These are phyloP conservation scores for Keithomyces neogunnii DNA, from an alignment of 2,329 filamentous ascomycete genomes.

Conservation along the genomic window DNA sequence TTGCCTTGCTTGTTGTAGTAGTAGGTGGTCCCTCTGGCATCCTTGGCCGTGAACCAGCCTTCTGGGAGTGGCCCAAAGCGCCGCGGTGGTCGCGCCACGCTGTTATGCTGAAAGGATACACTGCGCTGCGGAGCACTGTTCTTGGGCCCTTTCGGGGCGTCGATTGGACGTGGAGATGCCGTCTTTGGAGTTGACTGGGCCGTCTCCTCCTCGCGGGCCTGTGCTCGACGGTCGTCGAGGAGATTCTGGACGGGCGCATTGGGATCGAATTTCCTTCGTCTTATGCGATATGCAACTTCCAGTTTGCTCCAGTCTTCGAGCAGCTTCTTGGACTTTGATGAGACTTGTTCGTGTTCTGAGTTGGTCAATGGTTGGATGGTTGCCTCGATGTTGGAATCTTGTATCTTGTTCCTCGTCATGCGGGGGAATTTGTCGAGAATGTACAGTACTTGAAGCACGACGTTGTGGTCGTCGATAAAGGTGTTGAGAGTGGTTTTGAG, in stretches of 20 bases:
- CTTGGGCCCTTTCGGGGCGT: constrained; percentile 50
- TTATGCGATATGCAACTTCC: constrained; percentile 86
- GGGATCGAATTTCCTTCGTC: constrained; percentile 76
- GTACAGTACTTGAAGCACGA: constrained; percentile 80
- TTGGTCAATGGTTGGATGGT: constrained; percentile 61
- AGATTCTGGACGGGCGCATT: constrained; percentile 48
- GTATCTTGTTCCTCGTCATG: constrained; percentile 92
- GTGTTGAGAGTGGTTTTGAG: constrained; percentile 77
- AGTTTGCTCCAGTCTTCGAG: constrained; percentile 83
- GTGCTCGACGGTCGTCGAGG: constrained; percentile 53
- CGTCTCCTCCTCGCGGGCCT: constrained; percentile 32
- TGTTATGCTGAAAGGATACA: constrained; percentile 39
- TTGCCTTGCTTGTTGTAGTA: constrained; percentile 75
- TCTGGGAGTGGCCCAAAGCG: constrained; percentile 52
- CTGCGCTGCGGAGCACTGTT: constrained; percentile 51
- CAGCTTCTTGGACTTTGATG: constrained; percentile 60
- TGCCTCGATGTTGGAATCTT: constrained; percentile 88
- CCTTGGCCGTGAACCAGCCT: constrained; percentile 79
- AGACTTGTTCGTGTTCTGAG: constrained; percentile 67
- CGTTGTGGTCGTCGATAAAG: constrained; percentile 83
- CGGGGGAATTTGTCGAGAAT: constrained; percentile 85
- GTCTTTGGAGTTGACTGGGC: constrained; percentile 30
- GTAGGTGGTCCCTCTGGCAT: constrained; percentile 65
- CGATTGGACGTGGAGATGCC: constrained; percentile 35
- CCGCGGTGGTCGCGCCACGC: constrained; percentile 42